phyloP scores from a whole-genome alignment of 202 grass and related monocot species.

The Zizania palustris region DNA sequence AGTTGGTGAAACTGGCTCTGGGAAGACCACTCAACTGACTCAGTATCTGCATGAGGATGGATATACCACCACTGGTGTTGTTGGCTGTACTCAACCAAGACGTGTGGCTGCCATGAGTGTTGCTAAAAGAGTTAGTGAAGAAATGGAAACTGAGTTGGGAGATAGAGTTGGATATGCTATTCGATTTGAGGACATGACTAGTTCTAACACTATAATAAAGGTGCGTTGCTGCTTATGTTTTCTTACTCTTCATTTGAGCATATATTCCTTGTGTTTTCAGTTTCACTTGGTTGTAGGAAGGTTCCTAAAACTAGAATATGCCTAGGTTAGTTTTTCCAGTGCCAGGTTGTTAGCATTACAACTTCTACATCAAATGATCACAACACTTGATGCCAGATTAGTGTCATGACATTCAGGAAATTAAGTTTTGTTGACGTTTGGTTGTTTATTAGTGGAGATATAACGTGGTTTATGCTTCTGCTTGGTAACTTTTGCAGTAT shows the following conservation, averaged over 20 bases:
- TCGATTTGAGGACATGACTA: conserved; percentile 96
- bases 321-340: conserved; percentile 10
- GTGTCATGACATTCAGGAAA: not conserved
- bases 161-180: conserved; percentile 96
- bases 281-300: conserved; percentile 5
- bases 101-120: conserved; percentile 99
- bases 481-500: conserved; percentile 69
- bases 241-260: not conserved
- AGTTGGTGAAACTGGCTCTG: conserved; percentile 98
- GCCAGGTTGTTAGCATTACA: conserved; percentile 11
- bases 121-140: conserved; percentile 95
- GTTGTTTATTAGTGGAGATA: conserved; percentile 4
- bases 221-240: conserved; percentile 45
- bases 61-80: conserved; percentile 72
- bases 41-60: conserved; percentile 98
- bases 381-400: conserved; percentile 27
- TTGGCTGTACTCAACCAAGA: conserved; percentile 97
- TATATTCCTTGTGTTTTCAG: conserved; percentile 19
- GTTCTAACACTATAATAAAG: conserved; percentile 90
- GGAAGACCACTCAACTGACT: conserved; percentile 94
- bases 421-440: conserved; percentile 6
- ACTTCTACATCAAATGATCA: conserved; percentile 5
- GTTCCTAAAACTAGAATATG: not conserved
- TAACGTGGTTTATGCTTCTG: conserved; percentile 24
- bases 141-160: conserved; percentile 96